Conservation (phyloP, 1,139 yeast genomes). For the Yarrowia galli region DNA sequence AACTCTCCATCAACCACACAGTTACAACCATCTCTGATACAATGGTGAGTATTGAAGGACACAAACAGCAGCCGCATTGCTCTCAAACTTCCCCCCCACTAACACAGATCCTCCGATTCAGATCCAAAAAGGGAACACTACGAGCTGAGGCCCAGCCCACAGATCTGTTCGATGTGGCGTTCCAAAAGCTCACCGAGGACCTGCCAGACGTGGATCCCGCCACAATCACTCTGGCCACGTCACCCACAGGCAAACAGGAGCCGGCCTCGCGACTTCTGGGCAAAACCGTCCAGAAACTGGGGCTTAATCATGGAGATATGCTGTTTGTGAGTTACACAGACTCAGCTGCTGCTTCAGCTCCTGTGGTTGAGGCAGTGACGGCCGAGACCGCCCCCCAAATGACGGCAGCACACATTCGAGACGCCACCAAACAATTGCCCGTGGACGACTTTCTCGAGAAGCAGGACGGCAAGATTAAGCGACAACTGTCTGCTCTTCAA, state of each 20-base stretch:
- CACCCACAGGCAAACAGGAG: constrained; percentile 62
- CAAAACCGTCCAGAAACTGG: constrained; percentile 60
- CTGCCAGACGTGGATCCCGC: constrained; percentile 45
- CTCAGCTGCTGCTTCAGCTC: constrained; percentile 40
- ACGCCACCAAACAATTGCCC: constrained; percentile 52
- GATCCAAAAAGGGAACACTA: constrained; percentile 83
- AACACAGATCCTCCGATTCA: constrained; percentile 70
- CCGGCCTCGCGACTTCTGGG: constrained; percentile 56
- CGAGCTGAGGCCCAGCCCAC: constrained; percentile 63
- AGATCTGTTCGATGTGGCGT: constrained; percentile 59
- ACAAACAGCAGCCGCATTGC: background rate
- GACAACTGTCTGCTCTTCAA: constrained; percentile 67
- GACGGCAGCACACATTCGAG: constrained; percentile 43
- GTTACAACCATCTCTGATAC: background rate
- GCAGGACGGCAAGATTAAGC: constrained; percentile 73
- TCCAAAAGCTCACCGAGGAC: constrained; percentile 52
- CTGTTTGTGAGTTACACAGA: constrained; percentile 63
- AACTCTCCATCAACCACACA: background rate
- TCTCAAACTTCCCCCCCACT: no score
- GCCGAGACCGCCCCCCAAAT: constrained; percentile 39
- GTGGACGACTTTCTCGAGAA: constrained; percentile 75
- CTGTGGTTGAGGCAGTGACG: constrained; percentile 39
- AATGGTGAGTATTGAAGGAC: constrained; percentile 9
- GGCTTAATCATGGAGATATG: constrained; percentile 82
- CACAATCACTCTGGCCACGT: constrained; percentile 45